Evolutionary conservation across 306 rosid genomes (phyloP).

Genomic region (Medicago truncatula): DNA sequence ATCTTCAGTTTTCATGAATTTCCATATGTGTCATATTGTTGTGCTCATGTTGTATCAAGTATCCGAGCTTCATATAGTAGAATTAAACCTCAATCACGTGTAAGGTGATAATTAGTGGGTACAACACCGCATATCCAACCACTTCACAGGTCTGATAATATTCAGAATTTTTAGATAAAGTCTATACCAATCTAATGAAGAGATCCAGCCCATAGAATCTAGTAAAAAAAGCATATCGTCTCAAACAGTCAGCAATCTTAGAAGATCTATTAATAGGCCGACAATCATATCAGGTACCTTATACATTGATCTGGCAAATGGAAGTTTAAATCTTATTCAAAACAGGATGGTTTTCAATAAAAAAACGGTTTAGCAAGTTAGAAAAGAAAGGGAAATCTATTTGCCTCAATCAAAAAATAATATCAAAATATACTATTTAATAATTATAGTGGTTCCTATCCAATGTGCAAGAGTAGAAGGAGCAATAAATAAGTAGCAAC

Average conservation of each 20-base stretch:
- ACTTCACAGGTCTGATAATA: slow-evolving; percentile 9
- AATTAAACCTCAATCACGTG: slow-evolving; percentile 1
- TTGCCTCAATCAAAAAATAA: slow-evolving; percentile 18
- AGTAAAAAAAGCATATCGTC: slow-evolving; percentile 9
- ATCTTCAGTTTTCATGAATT: background rate
- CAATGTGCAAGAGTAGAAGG: slow-evolving; percentile 23
- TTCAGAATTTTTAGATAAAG: slow-evolving; percentile 1
- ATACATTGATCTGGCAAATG: slow-evolving; percentile 9
- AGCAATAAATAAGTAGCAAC: slow-evolving; percentile 10
- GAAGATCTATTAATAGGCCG: background rate
- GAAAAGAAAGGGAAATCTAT: slow-evolving; percentile 32
- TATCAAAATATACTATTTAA: background rate
- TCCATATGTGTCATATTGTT: background rate
- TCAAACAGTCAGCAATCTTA: slow-evolving; percentile 30
- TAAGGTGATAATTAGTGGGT: background rate
- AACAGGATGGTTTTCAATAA: slow-evolving; percentile 11
- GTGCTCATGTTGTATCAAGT: background rate
- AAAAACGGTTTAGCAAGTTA: slow-evolving; percentile 16
- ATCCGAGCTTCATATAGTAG: background rate
- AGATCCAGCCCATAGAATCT: slow-evolving; percentile 17
- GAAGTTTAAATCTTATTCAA: slow-evolving; percentile 18
- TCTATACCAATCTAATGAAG: background rate
- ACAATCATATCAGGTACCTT: background rate
- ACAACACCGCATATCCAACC: slow-evolving; percentile 5
- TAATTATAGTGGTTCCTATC: background rate